Evolutionary conservation across 108 stramenopile species (phyloP).

Genomic region (Pseudonitzschia pungens): DNA sequence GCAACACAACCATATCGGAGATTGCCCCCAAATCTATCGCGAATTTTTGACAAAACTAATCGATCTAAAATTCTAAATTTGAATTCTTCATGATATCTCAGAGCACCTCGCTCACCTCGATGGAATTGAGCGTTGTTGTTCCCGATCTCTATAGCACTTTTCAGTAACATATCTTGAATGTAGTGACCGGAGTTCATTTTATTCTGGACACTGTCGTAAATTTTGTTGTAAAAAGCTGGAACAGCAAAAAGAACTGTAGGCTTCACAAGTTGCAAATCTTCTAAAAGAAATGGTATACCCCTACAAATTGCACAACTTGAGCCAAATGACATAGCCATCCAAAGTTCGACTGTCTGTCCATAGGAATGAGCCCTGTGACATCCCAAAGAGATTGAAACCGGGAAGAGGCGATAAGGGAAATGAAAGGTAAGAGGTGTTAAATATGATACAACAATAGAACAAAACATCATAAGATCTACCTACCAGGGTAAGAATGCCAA

Average conservation of each 20-base stretch:
- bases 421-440: background rate
- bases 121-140: constrained; percentile 44
- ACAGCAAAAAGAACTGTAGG: constrained; percentile 88
- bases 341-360: constrained; percentile 88
- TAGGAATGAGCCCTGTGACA: constrained; percentile 75
- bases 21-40: constrained; percentile 85
- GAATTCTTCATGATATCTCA: constrained; percentile 43
- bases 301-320: constrained; percentile 74
- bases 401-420: background rate
- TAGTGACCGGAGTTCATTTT: constrained; percentile 60
- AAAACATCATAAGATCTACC: background rate
- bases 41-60: constrained; percentile 81
- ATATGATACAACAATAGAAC: background rate
- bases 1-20: constrained; percentile 74
- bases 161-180: constrained; percentile 59
- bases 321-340: constrained; percentile 80
- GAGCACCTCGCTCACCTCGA: constrained; percentile 36
- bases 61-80: constrained; percentile 62
- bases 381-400: background rate
- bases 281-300: constrained; percentile 69
- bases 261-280: constrained; percentile 70
- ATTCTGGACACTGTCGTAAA: constrained; percentile 91
- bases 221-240: constrained; percentile 88
- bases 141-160: constrained; percentile 64
- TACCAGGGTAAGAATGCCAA: constrained; percentile 89